Evolutionary conservation across 1,139 yeast genomes (phyloP).

Genomic region (Nadsonia commutata): DNA sequence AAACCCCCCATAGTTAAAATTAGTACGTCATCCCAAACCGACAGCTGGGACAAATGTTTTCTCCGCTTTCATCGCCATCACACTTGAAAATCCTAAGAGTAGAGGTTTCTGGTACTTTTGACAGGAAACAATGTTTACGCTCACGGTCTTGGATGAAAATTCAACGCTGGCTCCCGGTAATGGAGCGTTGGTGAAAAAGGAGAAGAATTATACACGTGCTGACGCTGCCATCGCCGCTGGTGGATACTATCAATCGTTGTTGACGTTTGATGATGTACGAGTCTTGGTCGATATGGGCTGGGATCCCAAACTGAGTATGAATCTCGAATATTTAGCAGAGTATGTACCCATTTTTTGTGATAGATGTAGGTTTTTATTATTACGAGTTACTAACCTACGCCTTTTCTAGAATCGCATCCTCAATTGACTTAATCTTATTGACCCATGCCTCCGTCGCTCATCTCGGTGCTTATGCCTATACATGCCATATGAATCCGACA

Average conservation of each 20-base stretch:
- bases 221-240: background rate
- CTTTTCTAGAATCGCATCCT: background rate
- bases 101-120: no score
- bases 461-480: slow-evolving; percentile 63
- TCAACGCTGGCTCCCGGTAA: background rate
- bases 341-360: no score
- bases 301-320: background rate
- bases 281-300: background rate
- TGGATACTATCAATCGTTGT: background rate
- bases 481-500: slow-evolving; percentile 50
- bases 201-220: background rate
- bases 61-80: no score
- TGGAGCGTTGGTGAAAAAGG: background rate
- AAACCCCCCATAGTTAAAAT: no score
- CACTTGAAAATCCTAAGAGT: no score
- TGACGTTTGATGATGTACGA: background rate
- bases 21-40: no score
- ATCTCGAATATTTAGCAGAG: background rate
- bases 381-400: no score
- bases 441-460: slow-evolving; percentile 80
- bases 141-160: background rate
- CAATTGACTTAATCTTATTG: slow-evolving; percentile 39
- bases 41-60: no score
- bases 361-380: no score
- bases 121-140: background rate